A percentile compares a stretch with the other conserved stretches of the same genome.
Evolutionary conservation across 2,329 filamentous ascomycete genomes (phyloP).

Genomic region (Epichloe typhina): DNA sequence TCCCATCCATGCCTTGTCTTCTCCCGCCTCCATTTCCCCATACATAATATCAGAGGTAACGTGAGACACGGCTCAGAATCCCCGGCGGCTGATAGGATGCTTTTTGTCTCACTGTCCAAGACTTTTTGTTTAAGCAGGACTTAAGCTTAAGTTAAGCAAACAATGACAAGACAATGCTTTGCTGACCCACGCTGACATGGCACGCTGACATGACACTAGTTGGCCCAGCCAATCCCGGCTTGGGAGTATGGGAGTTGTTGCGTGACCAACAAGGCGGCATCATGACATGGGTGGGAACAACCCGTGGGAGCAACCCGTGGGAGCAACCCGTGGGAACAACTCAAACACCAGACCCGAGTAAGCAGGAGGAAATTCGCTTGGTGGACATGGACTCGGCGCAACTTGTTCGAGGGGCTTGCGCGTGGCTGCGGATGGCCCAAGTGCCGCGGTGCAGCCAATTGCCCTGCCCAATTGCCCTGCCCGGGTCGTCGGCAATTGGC

Average conservation of each 20-base stretch:
- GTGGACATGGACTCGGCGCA: background rate
- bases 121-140: background rate
- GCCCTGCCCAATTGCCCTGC: background rate
- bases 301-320: background rate
- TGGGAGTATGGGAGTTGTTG: background rate
- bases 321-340: background rate
- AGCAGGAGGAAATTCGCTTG: background rate
- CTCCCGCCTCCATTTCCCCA: no score
- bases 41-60: background rate
- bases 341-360: background rate
- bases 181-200: background rate
- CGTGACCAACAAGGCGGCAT: no score
- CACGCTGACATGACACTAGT: background rate
- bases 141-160: background rate
- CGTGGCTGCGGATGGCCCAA: background rate
- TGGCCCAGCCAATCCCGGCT: background rate
- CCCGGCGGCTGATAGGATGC: background rate
- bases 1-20: no score
- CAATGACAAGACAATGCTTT: background rate
- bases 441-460: background rate
- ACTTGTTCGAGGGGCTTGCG: background rate
- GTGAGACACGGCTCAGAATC: background rate
- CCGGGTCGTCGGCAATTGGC: background rate
- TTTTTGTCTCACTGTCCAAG: background rate
- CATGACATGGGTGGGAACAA: background rate